Evolutionary conservation across 2,329 filamentous ascomycete genomes (phyloP).

Genomic region (Aspergillus sp.): DNA sequence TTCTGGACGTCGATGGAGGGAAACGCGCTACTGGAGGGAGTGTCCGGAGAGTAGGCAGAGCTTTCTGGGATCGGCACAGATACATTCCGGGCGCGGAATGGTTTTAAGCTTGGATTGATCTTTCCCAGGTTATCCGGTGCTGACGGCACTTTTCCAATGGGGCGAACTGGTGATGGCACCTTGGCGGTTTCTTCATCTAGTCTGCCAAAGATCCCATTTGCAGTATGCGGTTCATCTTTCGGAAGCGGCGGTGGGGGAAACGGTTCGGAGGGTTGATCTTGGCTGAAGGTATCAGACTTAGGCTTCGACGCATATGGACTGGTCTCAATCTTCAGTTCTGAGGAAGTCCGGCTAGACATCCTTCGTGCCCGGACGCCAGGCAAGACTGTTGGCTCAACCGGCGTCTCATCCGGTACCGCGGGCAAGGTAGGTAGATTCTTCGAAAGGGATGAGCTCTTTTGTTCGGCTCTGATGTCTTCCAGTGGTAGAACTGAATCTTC

Average conservation of each 20-base stretch:
- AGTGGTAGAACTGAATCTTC: constrained; percentile 54
- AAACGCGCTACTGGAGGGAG: constrained; percentile 70
- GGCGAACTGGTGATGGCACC: constrained; percentile 34
- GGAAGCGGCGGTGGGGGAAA: constrained; percentile 27
- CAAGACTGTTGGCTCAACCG: constrained; percentile 3
- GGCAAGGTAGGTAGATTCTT: constrained; percentile 39
- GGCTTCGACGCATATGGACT: constrained; percentile 34
- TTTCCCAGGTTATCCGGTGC: constrained; percentile 55
- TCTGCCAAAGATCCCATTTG: too few species aligned
- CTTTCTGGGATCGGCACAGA: constrained; percentile 62
- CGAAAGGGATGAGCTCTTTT: constrained; percentile 32
- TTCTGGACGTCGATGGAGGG: constrained; percentile 47
- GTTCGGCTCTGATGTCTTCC: constrained; percentile 32
- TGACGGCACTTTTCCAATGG: constrained; percentile 40
- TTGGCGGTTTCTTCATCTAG: constrained; percentile 20
- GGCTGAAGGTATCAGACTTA: constrained; percentile 22
- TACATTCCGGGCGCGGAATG: constrained; percentile 71
- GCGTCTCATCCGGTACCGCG: constrained; percentile 3
- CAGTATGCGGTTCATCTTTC: constrained; percentile 26
- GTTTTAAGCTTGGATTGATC: constrained; percentile 69
- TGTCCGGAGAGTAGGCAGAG: constrained; percentile 69
- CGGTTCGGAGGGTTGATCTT: constrained; percentile 27
- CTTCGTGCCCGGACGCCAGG: constrained; percentile 70
- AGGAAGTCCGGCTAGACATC: constrained; percentile 75
- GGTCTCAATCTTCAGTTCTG: constrained; percentile 89